Base-by-base conservation (phyloP, 176 grass and related monocot genomes). In the Zea luxurians region DNA sequence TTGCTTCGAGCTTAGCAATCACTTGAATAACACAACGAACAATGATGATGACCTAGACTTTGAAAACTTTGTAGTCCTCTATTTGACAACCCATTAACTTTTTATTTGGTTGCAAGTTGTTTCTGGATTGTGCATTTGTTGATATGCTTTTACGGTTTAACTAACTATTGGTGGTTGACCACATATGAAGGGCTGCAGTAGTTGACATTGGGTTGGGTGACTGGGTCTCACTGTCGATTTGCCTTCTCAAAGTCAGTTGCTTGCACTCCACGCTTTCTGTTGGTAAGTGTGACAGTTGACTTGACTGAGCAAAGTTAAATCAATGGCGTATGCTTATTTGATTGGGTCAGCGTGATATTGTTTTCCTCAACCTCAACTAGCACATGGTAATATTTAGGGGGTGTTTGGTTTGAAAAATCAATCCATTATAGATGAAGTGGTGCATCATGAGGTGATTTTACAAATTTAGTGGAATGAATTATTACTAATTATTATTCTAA, bases 1-100 rank as follows among this genome's bases (percentile, higher is more conserved):
- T 75, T 75, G 10, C 72, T 75, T 75, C 41, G n/a, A 75, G 12
- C 72, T 75, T 45, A 18, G 17, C 52, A 74, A 43, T 74, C 37
- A 59, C 37, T 75, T 44, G 72, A 53, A 59, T 59, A 75, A 43
- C 7, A 20, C 41, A n/a, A n/a, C n/a, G n/a, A 58, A 58, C n/a
- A 3, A 12, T 43, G 10, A 74, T 54, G 15, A 73, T 12, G 49
- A 13, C 20, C 45, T 48, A 27, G 20, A 70, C 6, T n/a, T 49
- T 70, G 35, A 53, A 73, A 36, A 17, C 36, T 41, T 72, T 73
- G 2, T 41, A 2, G 49, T 20, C 50, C 10, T 37, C 70, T 55
- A 40, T 59, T 21, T 59, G 52, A 59, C 71, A 74, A 12, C 71
- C 71, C n/a, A n/a, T n/a, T n/a, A n/a, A n/a, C n/a, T n/a, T n/a